A percentile compares a stretch with the other conserved stretches of the same genome.
phyloP scores from a whole-genome alignment of 1,284 basidiomycete species.

The Ustilago hordei region DNA sequence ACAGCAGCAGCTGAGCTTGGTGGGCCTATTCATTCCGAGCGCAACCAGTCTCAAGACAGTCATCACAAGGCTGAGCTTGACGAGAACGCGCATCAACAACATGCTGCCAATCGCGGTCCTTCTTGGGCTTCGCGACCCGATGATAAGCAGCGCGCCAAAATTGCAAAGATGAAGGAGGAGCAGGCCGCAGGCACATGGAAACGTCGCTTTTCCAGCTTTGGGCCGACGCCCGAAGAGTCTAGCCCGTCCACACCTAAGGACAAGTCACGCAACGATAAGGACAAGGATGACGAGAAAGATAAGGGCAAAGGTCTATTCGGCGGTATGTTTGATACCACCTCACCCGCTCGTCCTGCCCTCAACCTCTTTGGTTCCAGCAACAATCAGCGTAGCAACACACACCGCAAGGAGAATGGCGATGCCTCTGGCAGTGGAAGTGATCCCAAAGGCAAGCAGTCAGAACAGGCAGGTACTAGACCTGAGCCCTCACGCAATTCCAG shows the following conservation, averaged over 20 bases:
- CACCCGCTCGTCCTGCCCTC: constrained; percentile 26
- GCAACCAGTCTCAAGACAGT: constrained; percentile 20
- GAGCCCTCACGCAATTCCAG: constrained; percentile 21
- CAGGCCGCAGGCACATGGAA: constrained; percentile 38
- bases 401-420: constrained; percentile 24
- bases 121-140: constrained; percentile 59
- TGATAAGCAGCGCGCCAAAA: constrained; percentile 56
- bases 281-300: constrained; percentile 11
- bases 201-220: constrained; percentile 43
- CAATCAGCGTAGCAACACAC: constrained; percentile 12
- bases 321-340: constrained; percentile 26
- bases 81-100: constrained; percentile 30
- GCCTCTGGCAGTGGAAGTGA: constrained; percentile 11
- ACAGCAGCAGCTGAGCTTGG: constrained; percentile 36
- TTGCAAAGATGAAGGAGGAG: constrained; percentile 55
- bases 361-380: constrained; percentile 33
- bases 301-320: constrained; percentile 26
- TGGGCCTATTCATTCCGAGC: constrained; percentile 35
- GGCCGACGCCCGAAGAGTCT: constrained; percentile 2
- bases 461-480: constrained; percentile 2
- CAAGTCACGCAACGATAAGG: constrained; percentile 17
- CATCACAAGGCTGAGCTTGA: constrained; percentile 12
- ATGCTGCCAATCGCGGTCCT: constrained; percentile 52
- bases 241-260: constrained; percentile 20
- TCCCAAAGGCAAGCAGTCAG: constrained; percentile 20